phyloP scores from a whole-genome alignment of 2,329 filamentous ascomycete genomes.

The Monilinia vaccinii-corymbosi region DNA sequence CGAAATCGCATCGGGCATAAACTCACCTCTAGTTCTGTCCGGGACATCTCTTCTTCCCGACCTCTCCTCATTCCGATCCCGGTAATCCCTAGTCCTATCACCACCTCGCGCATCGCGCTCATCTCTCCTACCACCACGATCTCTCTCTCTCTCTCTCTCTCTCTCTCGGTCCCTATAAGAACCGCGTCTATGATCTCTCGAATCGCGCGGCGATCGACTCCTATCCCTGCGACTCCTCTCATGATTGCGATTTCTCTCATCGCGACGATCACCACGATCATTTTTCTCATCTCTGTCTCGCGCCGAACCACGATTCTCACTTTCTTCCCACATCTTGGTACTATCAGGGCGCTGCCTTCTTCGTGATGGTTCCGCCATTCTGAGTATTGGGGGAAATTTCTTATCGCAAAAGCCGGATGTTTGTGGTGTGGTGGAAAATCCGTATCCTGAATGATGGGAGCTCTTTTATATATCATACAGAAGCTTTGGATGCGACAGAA shows the following conservation, averaged over 20 bases:
- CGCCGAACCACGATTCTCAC: conserved; percentile 22
- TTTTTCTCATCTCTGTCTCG: conserved; percentile 34
- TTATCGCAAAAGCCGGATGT: neutral
- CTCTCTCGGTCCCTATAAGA: conserved; percentile 31
- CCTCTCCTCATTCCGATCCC: conserved; percentile 14
- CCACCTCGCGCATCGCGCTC: conserved; percentile 18
- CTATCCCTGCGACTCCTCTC: conserved; percentile 29
- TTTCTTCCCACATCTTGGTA: conserved; percentile 53
- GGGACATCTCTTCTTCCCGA: conserved; percentile 15
- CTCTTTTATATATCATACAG: neutral
- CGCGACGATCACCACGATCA: conserved; percentile 29
- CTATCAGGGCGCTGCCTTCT: conserved; percentile 46
- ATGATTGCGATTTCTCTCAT: conserved; percentile 27
- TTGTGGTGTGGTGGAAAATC: too few species aligned
- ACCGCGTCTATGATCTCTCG: conserved; percentile 15
- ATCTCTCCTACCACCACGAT: conserved; percentile 16
- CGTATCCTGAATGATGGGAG: neutral
- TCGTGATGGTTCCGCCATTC: conserved; percentile 44
- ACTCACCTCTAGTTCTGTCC: conserved; percentile 10
- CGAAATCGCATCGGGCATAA: neutral
- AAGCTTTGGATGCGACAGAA: neutral
- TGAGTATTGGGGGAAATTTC: neutral
- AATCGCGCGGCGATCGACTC: conserved; percentile 24
- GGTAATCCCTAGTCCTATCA: conserved; percentile 18
- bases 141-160: conserved; percentile 9